A percentile compares a stretch with the other conserved stretches of the same genome.
These are phyloP conservation scores for Papilionanthe hybrid DNA, from an alignment of 116 monocot species.

Conservation along the genomic window DNA sequence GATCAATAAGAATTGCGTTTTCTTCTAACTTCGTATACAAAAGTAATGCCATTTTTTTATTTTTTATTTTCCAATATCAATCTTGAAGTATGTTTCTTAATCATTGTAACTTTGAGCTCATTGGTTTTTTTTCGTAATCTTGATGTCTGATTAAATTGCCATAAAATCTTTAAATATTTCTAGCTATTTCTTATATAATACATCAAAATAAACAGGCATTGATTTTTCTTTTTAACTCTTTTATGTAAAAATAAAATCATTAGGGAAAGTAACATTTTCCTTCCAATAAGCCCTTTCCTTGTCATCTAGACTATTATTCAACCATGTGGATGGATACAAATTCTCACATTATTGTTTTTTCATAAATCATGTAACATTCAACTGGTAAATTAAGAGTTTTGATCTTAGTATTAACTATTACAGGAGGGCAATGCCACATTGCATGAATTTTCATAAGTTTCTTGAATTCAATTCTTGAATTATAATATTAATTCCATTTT, in stretches of 20 bases:
- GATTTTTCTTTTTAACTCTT: neutral
- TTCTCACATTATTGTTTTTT: neutral
- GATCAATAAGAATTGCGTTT: neutral
- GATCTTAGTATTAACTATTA: neutral
- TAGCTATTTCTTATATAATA: neutral
- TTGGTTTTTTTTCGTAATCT: neutral
- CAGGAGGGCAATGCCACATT: neutral
- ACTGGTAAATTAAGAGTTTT: neutral
- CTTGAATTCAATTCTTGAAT: constrained; percentile 1
- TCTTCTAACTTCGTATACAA: neutral
- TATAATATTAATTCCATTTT: neutral
- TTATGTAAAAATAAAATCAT: neutral
- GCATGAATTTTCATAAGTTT: neutral
- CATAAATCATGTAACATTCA: neutral
- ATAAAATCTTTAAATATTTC: neutral
- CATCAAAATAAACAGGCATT: no score
- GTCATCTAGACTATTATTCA: neutral
- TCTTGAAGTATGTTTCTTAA: neutral
- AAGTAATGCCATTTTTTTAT: neutral
- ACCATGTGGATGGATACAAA: neutral
- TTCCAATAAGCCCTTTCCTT: neutral
- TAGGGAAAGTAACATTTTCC: neutral
- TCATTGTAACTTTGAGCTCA: neutral
- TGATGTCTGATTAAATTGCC: neutral
- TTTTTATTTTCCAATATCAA: neutral